A percentile compares a stretch with the other conserved stretches of the same genome.
phyloP scores from a whole-genome alignment of 2,329 filamentous ascomycete genomes.

The Fusarium praegraminearum region DNA sequence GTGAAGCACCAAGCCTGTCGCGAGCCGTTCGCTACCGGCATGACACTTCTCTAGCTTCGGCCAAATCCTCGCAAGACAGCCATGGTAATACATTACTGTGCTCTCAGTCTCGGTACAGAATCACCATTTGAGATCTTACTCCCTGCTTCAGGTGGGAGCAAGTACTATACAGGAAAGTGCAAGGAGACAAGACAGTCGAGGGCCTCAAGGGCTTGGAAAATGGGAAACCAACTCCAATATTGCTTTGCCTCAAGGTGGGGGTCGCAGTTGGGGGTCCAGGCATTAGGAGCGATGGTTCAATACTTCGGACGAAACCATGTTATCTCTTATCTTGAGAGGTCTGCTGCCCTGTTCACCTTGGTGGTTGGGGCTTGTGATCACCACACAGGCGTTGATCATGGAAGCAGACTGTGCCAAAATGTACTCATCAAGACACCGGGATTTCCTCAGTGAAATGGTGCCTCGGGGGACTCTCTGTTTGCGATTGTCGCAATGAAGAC shows the following conservation, averaged over 20 bases:
- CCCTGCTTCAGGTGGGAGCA: constrained; percentile 20
- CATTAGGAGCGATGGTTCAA: constrained; percentile 1
- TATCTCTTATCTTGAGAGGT: constrained; percentile 29
- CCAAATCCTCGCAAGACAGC: constrained; percentile 19
- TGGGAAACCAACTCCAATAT: constrained; percentile 15
- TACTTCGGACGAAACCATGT: constrained; percentile 23
- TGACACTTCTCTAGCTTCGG: constrained; percentile 28
- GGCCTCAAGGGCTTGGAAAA: neutral
- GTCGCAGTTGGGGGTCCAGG: constrained; percentile 17
- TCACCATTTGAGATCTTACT: constrained; percentile 18
- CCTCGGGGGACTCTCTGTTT: neutral
- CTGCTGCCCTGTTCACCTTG: constrained; percentile 27
- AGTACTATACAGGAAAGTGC: constrained; percentile 2
- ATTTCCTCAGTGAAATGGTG: constrained; percentile 6
- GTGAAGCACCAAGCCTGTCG: constrained; percentile 23
- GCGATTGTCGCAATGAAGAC: neutral
- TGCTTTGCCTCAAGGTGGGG: constrained; percentile 37
- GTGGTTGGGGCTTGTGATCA: constrained; percentile 15
- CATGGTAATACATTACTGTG: neutral
- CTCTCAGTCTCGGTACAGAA: constrained; percentile 15
- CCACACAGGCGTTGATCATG: constrained; percentile 10
- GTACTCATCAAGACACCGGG: constrained; percentile 12
- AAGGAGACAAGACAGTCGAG: neutral
- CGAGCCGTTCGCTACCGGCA: constrained; percentile 25
- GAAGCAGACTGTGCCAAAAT: neutral